Evolutionary conservation across 1,139 yeast genomes (phyloP).

Genomic region (Spencermartinsiella ligniputridi): DNA sequence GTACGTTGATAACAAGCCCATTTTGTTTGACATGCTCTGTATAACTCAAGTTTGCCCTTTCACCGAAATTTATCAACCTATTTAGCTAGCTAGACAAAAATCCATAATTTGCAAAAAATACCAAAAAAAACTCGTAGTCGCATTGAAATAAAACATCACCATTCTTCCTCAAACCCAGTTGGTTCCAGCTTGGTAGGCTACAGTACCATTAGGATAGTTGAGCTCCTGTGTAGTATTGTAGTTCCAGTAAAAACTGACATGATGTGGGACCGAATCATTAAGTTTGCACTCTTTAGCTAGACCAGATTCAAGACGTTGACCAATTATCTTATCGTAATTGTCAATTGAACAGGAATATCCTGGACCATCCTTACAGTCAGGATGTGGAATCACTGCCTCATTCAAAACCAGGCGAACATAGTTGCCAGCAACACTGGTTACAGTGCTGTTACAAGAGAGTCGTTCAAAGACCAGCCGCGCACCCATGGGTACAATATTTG

Average conservation of each 20-base stretch:
- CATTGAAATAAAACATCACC: too few relatives aligned
- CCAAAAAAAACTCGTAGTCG: too few relatives aligned
- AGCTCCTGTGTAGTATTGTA: slow-evolving; percentile 1
- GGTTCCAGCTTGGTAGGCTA: background rate
- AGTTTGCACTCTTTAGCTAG: slow-evolving; percentile 2
- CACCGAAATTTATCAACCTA: too few relatives aligned
- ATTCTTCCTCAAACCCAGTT: background rate
- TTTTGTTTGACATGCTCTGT: too few relatives aligned
- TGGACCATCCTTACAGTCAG: slow-evolving; percentile 52
- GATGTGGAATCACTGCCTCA: slow-evolving; percentile 57
- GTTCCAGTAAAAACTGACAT: slow-evolving; percentile 6
- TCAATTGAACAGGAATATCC: slow-evolving; percentile 53
- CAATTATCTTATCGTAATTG: slow-evolving; percentile 33
- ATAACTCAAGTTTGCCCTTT: too few relatives aligned
- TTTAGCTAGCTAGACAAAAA: too few relatives aligned
- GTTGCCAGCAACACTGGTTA: slow-evolving; percentile 20
- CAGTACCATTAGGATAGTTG: background rate
- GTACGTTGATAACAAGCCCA: too few relatives aligned
- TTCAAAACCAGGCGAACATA: slow-evolving; percentile 53
- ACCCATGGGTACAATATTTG: slow-evolving; percentile 53
- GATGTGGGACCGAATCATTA: slow-evolving; percentile 1
- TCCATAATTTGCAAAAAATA: too few relatives aligned
- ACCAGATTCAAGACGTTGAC: background rate
- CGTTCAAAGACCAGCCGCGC: slow-evolving; percentile 53
- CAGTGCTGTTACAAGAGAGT: slow-evolving; percentile 37